Evolutionary conservation across 2,329 filamentous ascomycete genomes (phyloP).

Genomic region (Arthrobotrys pseudoclavata): DNA sequence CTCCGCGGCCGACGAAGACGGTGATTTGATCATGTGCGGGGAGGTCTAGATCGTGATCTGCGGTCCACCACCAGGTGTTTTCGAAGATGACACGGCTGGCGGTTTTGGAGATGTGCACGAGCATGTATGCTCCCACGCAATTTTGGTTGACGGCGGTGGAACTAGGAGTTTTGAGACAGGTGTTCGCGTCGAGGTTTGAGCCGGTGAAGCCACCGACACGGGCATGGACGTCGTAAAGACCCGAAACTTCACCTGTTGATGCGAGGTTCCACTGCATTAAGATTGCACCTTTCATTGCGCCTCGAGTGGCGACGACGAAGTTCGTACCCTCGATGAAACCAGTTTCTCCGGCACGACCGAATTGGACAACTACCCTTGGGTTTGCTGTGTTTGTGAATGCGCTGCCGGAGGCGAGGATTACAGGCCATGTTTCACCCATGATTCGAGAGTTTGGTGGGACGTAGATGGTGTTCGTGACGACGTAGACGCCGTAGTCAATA

Average conservation of each 20-base stretch:
- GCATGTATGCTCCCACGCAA: slow-evolving; percentile 67
- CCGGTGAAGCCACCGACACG: slow-evolving; percentile 81
- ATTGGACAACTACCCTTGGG: slow-evolving; percentile 70
- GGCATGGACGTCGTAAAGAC: slow-evolving; percentile 91
- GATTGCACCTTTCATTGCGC: slow-evolving; percentile 74
- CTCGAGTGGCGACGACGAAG: slow-evolving; percentile 69
- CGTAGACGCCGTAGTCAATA: slow-evolving; percentile 68
- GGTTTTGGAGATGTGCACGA: slow-evolving; percentile 66
- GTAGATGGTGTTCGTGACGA: slow-evolving; percentile 68
- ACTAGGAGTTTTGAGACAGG: slow-evolving; percentile 68
- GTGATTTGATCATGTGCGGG: slow-evolving; percentile 65
- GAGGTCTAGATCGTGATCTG: slow-evolving; percentile 71
- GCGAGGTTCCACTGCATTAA: slow-evolving; percentile 78
- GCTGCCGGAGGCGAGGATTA: slow-evolving; percentile 69
- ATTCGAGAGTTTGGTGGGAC: slow-evolving; percentile 70
- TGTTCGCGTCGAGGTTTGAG: slow-evolving; percentile 65
- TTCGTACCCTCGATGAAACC: slow-evolving; percentile 71
- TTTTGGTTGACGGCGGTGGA: slow-evolving; percentile 62
- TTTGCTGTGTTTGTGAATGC: slow-evolving; percentile 68
- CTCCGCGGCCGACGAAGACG: slow-evolving; percentile 69
- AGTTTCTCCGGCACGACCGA: slow-evolving; percentile 70
- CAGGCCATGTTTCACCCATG: slow-evolving; percentile 72
- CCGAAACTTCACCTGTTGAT: slow-evolving; percentile 68
- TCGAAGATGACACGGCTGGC: slow-evolving; percentile 69
- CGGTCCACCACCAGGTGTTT: slow-evolving; percentile 70